Conservation (phyloP, 1,139 yeast genomes). For the Yarrowia galli region DNA sequence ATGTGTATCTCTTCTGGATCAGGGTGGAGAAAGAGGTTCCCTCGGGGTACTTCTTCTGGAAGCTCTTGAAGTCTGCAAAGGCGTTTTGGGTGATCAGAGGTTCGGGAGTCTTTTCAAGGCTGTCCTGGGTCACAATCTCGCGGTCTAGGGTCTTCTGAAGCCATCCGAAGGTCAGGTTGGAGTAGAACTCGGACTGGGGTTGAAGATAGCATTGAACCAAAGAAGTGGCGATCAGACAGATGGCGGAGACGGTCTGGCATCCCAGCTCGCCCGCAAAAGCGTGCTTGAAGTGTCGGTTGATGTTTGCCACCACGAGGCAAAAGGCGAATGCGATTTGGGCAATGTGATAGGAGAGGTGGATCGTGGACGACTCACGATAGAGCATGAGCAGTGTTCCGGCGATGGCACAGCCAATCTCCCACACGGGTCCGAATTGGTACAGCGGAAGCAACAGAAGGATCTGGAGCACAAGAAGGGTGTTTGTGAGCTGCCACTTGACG, state of each 20-base stretch:
- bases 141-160: conserved; percentile 26
- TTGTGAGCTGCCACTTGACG: conserved; percentile 22
- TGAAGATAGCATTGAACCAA: conserved; percentile 3
- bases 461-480: conserved; percentile 21
- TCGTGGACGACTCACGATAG: conserved; percentile 20
- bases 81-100: conserved; percentile 24
- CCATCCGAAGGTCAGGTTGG: conserved; percentile 33
- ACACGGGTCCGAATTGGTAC: conserved; percentile 20
- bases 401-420: conserved; percentile 5
- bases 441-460: conserved; percentile 3
- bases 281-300: conserved; percentile 19
- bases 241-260: conserved; percentile 26
- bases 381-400: conserved; percentile 2
- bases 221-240: conserved; percentile 9
- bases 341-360: conserved; percentile 21
- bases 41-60: conserved; percentile 17
- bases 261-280: conserved; percentile 17
- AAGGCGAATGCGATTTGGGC: conserved; percentile 8
- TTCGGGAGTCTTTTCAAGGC: conserved; percentile 26
- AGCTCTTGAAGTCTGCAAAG: conserved; percentile 21
- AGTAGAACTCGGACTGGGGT: conserved; percentile 23
- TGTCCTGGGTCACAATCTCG: conserved; percentile 27
- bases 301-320: conserved; percentile 8
- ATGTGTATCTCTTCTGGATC: conserved; percentile 19
- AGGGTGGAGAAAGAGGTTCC: conserved; percentile 15